Evolutionary conservation across 495 filamentous ascomycete species (phyloP), one percentile per base, ranked within the genome.

Genomic region (Tricharina praecox): DNA sequence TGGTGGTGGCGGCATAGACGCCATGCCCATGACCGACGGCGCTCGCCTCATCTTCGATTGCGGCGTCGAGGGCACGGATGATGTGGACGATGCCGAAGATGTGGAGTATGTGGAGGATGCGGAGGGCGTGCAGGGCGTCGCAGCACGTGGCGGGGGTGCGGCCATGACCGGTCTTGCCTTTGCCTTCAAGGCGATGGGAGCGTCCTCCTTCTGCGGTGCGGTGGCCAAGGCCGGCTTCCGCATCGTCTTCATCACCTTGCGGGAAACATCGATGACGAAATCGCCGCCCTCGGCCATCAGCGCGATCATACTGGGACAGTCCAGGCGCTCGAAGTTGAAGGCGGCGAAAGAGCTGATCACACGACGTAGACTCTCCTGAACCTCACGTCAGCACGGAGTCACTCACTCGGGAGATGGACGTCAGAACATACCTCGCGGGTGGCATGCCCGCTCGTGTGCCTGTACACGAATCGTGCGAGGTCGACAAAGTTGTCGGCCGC

Each of bases 241-340:
- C 40, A 43, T 43, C 1, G 8, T 18, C 40, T 43, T 43, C 40
- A 43, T 43, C 3, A 43, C 40, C 23, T 26, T 43, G 21, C 18
- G 24, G 3, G 20, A 3, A 11, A 46, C 43, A 46, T 46, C 43
- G 18, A 34, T 23, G 18, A 35, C 43, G 24, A 46, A 46, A 21
- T 46, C 43, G 9, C 43, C 43, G 2, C 43, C 43, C 28, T 33
- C 43, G 8, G 3, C 43, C 43, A 46, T 35, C 3, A 46, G 43
- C 40, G 40, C 21, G 21, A 43, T 24, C 40, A 43, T 43, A 18
- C 40, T 43, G 11, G 40, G 24, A 26, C 40, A 43, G 26, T 43
- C 40, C 40, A 43, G 18, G 20, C 40, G 21, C 11, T 43, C 40
- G 40, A 43, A 43, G 18, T 43, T 43, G 40, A 43, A 43, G 9